Percentiles rank a stretch among this genome's conserved stretches.
These are phyloP conservation scores for Microstegium vimineum DNA, from an alignment of 176 grass and related monocot species.

Conservation along the genomic window DNA sequence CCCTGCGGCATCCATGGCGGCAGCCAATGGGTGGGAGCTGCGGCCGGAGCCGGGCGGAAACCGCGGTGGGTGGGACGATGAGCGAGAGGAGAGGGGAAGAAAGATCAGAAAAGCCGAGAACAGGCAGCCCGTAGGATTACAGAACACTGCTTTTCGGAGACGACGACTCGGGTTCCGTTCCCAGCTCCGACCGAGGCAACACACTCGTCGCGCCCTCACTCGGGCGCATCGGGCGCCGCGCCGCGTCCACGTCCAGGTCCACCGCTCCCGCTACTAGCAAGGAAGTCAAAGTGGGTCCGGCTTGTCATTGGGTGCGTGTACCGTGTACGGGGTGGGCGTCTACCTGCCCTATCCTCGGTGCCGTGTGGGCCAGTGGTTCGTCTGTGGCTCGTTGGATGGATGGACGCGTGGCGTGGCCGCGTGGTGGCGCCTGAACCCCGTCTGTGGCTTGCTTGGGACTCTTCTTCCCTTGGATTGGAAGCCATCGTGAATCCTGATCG, in stretches of 20 bases:
- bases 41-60: background rate
- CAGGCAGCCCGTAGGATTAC: background rate
- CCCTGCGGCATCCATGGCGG: slow-evolving; percentile 32
- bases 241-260: background rate
- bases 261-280: background rate
- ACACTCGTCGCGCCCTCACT: too few relatives aligned
- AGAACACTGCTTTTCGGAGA: background rate
- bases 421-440: too few relatives aligned
- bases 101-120: background rate
- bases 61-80: background rate
- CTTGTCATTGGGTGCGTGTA: background rate
- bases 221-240: background rate
- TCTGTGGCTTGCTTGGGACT: too few relatives aligned
- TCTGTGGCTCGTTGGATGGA: too few relatives aligned
- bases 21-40: slow-evolving; percentile 6
- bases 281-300: background rate
- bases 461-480: too few relatives aligned
- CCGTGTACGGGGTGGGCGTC: too few relatives aligned
- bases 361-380: too few relatives aligned
- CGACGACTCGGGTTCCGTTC: too few relatives aligned
- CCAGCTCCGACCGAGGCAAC: background rate
- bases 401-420: too few relatives aligned
- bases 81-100: background rate
- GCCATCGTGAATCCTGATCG: too few relatives aligned
- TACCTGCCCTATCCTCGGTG: too few relatives aligned